These are phyloP conservation scores for Solanum paucissectum DNA, from an alignment of 257 asterid genomes.

Conservation along the genomic window DNA sequence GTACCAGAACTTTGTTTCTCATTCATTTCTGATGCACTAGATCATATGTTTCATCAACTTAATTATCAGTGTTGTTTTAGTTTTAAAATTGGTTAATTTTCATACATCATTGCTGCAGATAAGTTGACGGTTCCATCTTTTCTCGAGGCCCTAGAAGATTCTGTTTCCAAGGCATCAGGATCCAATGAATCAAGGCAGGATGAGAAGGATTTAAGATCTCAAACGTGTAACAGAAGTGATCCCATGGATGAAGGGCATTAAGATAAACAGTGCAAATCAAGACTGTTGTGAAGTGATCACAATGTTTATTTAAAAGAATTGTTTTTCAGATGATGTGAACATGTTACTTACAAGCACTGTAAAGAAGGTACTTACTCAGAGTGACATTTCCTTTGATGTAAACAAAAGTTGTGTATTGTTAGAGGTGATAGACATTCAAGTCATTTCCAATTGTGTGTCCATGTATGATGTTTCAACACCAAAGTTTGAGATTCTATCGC, in stretches of 20 bases:
- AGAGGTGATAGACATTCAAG: not conserved
- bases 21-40: not conserved
- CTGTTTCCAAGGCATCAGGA: slow-evolving; percentile 37
- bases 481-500: not conserved
- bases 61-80: not conserved
- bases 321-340: not conserved
- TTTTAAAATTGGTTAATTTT: not conserved
- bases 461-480: not conserved
- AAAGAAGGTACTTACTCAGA: not conserved
- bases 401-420: not conserved
- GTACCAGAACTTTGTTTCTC: not conserved
- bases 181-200: slow-evolving; percentile 34
- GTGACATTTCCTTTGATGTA: not conserved
- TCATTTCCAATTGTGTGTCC: not conserved
- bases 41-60: not conserved
- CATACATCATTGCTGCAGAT: slow-evolving; percentile 30
- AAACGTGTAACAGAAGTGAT: slow-evolving; percentile 34
- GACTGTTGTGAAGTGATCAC: not conserved
- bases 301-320: not conserved
- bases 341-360: not conserved
- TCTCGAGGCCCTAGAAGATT: slow-evolving; percentile 97
- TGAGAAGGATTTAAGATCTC: slow-evolving; percentile 34
- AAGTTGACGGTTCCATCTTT: slow-evolving; percentile 81
- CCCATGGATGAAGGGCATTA: slow-evolving; percentile 73
- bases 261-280: not conserved